Percentiles rank a stretch among this genome's conserved stretches.
phyloP scores from a whole-genome alignment of 495 filamentous ascomycete genomes.

The Aspergillus cavernicola region DNA sequence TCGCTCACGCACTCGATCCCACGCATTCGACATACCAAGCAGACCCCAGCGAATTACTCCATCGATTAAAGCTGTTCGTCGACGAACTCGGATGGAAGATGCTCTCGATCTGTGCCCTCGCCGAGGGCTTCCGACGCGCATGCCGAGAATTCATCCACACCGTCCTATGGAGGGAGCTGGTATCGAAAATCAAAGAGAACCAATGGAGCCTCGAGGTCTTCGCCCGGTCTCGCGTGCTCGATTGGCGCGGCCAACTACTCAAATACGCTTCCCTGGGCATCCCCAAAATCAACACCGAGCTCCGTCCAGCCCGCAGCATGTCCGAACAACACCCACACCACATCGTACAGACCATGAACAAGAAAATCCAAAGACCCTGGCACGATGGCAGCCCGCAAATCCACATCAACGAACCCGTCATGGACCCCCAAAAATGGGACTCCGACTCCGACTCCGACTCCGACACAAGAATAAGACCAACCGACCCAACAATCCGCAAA shows the following conservation, averaged over 20 bases:
- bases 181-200: slow-evolving; percentile 18
- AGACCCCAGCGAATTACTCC: not conserved
- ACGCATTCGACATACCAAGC: not conserved
- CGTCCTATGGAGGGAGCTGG: slow-evolving; percentile 20
- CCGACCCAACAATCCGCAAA: slow-evolving; percentile 12
- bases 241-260: slow-evolving; percentile 27
- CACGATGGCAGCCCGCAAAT: slow-evolving; percentile 15
- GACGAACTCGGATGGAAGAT: slow-evolving; percentile 28
- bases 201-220: slow-evolving; percentile 29
- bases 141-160: not conserved
- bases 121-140: slow-evolving; percentile 29
- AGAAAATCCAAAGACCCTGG: slow-evolving; percentile 11
- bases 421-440: slow-evolving; percentile 11
- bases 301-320: slow-evolving; percentile 12
- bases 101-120: slow-evolving; percentile 29
- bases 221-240: slow-evolving; percentile 24
- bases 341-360: slow-evolving; percentile 9
- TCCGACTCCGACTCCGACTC: no score
- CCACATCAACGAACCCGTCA: slow-evolving; percentile 17
- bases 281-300: not conserved
- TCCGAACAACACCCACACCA: slow-evolving; percentile 22
- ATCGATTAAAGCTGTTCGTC: slow-evolving; percentile 6
- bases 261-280: slow-evolving; percentile 8
- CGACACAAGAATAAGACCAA: no score
- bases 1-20: not conserved